A percentile compares a stretch with the other conserved stretches of the same genome.
Conservation (phyloP, 768 basidiomycete genomes). For the Boletus edulis region DNA sequence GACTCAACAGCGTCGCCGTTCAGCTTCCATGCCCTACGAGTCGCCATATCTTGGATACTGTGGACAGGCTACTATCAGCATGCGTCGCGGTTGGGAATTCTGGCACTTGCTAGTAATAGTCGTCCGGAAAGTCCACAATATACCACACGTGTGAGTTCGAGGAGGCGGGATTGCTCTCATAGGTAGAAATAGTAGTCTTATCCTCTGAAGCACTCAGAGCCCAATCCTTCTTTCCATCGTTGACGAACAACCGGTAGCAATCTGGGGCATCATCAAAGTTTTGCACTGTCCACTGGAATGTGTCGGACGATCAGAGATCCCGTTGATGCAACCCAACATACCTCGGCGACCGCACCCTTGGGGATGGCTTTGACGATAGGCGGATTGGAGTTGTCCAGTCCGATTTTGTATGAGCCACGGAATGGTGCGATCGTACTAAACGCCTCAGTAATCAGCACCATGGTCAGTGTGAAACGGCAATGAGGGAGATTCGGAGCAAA, state of each 20-base stretch:
- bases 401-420: background rate
- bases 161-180: constrained; percentile 1
- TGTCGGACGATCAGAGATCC: background rate
- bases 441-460: background rate
- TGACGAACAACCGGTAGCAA: constrained; percentile 12
- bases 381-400: background rate
- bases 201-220: background rate
- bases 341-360: background rate
- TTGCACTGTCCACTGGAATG: constrained; percentile 8
- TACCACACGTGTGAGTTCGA: constrained; percentile 8
- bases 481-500: background rate
- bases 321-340: background rate
- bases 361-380: constrained; percentile 1
- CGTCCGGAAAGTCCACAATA: constrained; percentile 1
- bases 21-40: constrained; percentile 6
- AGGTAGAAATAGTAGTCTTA: background rate
- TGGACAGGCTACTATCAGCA: background rate
- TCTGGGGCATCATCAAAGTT: background rate
- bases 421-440: constrained; percentile 3
- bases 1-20: constrained; percentile 1
- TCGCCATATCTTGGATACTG: constrained; percentile 1
- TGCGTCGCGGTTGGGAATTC: background rate
- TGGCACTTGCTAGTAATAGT: background rate
- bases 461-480: background rate
- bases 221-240: constrained; percentile 7